Base-by-base conservation (phyloP, 2,329 filamentous ascomycete genomes). In the Ophiocordyceps camponoti-rufipedis region DNA sequence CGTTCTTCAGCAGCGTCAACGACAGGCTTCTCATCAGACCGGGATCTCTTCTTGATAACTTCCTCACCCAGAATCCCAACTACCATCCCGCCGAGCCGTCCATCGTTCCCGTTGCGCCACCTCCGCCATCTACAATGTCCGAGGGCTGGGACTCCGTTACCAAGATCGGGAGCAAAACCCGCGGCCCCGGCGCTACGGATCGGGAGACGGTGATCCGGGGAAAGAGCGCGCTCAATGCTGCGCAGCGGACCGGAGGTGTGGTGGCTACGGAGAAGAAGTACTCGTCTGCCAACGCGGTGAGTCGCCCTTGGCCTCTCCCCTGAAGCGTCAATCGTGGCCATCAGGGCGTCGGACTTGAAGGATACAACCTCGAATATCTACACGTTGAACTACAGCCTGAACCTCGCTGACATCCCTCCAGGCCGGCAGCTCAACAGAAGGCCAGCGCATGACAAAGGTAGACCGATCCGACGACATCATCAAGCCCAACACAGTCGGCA, bases 401-500 rank as follows among this genome's bases (percentile, higher is more conserved):
- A n/a, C 12, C 12, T 31, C 28, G 12, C 23, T 19, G 39, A 13
- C 18, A 18, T 12, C 13, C 28, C 6, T 3, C 16, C 7, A 64
- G 62, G 29, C 49, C 16, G 51, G 53, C 16, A 48, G 51, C 23
- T 50, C 53, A 45, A 55, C 55, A 53, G 89, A 96, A 68, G 91
- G 91, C 55, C 91, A 98, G 69, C 88, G 85, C 61, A 74, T 96
- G 53, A 96, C 91, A 54, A 95, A 96, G 72, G 88, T 98, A 64
- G 91, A 96, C 73, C 88, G 89, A 55, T 81, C 80, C 62, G 88
- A 96, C 71, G 91, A 95, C 62, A 94, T 95, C 68, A 82, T 96
- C 67, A 94, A 94, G 71, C 88, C 87, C 59, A 94, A 94, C 70
- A 93, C 86, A 42, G 72, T 95, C 48, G 86, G 87, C 61, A 72